Base-by-base conservation (phyloP, 2,329 filamentous ascomycete genomes). In the Coleophoma cylindrospora region DNA sequence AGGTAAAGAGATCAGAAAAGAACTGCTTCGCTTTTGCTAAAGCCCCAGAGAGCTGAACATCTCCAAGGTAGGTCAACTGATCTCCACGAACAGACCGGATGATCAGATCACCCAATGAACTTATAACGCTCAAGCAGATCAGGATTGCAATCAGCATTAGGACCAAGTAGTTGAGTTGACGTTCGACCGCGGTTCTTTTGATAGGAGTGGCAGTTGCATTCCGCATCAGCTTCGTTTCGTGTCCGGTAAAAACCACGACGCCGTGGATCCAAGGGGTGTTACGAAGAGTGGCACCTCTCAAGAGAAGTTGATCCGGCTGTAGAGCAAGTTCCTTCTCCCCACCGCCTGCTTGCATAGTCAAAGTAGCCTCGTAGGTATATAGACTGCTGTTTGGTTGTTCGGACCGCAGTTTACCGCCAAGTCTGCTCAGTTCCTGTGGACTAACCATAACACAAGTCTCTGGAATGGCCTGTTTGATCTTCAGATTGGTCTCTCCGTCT, bases 221-320 rank as follows among this genome's bases (percentile, higher is more conserved):
- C 60, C 94, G 86, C 94, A 99, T 97, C 55, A 99, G 79, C 71
- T 99, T 99, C 7, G 94, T 97, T 72, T 99, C 94, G 69, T 99
- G 94, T 47, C 94, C 94, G 3, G 90, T 96, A 63, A 97, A 99
- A 14, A 99, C 92, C 49, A 99, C 94, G 15, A 95, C 81, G 37
- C 92, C 94, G 66, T 99, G 90, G 45, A 97, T 84, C 92, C 94
- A 99, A 32, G 91, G 92, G 1, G 94, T 99, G 64, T 99, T 99
- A 61, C 94, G 83, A 50, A 99, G 75, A 1, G 91, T 97, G 19
- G 94, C 94, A 55, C 94, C 94, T 74, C 94, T 84, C 34, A 99
- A 80, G 15, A 99, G 76, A 38, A 99, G 79, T 68, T 99, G 94
- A 66, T 99, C 94, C 0, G 94, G 94, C 57, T 88, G 88, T 49